Percentiles rank a stretch among this genome's conserved stretches.
Evolutionary conservation across 164 flowering plant genomes (phyloP).

Genomic region (Stephania cephalantha): DNA sequence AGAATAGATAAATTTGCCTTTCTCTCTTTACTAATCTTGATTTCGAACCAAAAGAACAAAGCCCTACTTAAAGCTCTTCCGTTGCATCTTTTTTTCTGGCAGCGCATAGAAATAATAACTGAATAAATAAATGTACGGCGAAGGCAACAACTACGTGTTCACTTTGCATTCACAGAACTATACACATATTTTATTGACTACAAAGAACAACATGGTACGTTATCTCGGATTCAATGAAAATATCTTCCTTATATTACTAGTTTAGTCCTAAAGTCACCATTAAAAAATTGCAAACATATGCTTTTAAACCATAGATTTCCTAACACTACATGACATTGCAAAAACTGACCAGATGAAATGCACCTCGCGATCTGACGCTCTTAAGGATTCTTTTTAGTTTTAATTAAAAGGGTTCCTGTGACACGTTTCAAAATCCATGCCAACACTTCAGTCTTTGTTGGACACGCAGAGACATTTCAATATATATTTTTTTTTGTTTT

Average conservation of each 20-base stretch:
- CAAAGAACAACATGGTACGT: not conserved
- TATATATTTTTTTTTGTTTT: too few species aligned
- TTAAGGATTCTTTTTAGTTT: not conserved
- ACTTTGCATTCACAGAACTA: not conserved
- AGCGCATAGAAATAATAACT: not conserved
- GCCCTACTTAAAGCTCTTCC: not conserved
- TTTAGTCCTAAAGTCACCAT: not conserved
- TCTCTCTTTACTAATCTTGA: not conserved
- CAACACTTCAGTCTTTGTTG: not conserved
- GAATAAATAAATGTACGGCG: not conserved
- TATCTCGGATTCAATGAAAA: not conserved
- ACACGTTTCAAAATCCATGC: not conserved
- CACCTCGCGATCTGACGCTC: not conserved
- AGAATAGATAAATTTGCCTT: too few species aligned
- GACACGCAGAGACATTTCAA: not conserved
- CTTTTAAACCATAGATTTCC: not conserved
- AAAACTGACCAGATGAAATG: not conserved
- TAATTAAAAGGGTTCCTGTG: slow-evolving; percentile 1
- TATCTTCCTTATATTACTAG: not conserved
- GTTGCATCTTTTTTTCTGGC: not conserved
- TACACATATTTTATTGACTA: not conserved
- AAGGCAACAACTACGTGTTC: slow-evolving; percentile 2
- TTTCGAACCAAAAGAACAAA: not conserved
- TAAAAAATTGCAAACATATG: not conserved
- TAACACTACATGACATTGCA: not conserved